Evolutionary conservation across 805 yeast species (phyloP).

Genomic region (Wickerhamiella allomyrinae): DNA sequence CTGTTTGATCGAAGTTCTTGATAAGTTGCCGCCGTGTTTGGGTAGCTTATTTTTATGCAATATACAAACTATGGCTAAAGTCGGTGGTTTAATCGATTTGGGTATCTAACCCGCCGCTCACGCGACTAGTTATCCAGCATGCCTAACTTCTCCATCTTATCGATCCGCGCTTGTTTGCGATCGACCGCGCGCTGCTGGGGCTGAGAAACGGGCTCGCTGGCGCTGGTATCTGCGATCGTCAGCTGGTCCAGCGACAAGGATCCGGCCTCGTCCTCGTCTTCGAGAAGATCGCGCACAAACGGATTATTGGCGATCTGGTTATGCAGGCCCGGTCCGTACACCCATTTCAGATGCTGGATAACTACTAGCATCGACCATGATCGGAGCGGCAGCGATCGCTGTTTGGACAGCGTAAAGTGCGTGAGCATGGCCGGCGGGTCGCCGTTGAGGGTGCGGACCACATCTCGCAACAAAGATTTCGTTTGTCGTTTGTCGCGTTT

Average conservation of each 20-base stretch:
- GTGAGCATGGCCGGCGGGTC: constrained; percentile 11
- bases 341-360: constrained; percentile 25
- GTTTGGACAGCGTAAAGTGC: constrained; percentile 17
- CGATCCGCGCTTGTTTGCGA: constrained; percentile 9
- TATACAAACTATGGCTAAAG: not conserved
- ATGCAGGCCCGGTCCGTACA: constrained; percentile 25
- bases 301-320: constrained; percentile 25
- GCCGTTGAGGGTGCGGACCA: constrained; percentile 2
- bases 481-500: constrained; percentile 39
- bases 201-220: not conserved
- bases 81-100: not conserved
- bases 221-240: not conserved
- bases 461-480: constrained; percentile 26
- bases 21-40: too few species aligned
- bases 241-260: not conserved
- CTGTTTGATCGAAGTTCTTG: too few species aligned
- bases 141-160: constrained; percentile 9
- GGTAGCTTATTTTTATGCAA: too few species aligned
- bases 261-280: constrained; percentile 4
- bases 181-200: constrained; percentile 3
- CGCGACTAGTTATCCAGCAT: constrained; percentile 5
- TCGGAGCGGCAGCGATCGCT: constrained; percentile 19
- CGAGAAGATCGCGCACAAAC: constrained; percentile 14
- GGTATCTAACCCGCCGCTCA: too few species aligned
- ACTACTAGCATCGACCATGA: constrained; percentile 25